Conservation (phyloP, 2,329 filamentous ascomycete genomes). For the Aspergillus pseudonomiae region DNA sequence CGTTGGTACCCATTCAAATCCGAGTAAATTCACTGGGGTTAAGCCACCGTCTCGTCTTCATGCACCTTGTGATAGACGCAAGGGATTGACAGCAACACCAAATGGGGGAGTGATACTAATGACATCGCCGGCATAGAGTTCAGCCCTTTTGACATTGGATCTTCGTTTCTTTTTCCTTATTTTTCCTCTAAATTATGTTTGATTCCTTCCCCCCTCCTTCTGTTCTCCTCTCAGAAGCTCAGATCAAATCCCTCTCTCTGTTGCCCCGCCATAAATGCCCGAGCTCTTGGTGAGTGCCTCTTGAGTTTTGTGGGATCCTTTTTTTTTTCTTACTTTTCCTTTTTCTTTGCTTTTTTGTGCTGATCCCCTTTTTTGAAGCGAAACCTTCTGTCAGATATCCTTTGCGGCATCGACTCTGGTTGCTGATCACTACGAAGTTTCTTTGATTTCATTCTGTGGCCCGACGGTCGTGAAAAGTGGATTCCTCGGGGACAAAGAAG, state of each 20-base stretch:
- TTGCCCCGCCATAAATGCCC: conserved; percentile 5
- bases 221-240: not conserved
- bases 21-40: not conserved
- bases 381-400: not conserved
- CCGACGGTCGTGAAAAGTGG: not conserved
- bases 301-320: not conserved
- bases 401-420: not conserved
- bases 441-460: not conserved
- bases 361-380: not conserved
- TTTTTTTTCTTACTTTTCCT: not conserved
- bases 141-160: not conserved
- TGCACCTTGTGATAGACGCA: not conserved
- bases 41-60: not conserved
- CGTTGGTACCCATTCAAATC: not conserved
- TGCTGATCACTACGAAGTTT: not conserved
- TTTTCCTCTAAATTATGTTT: not conserved
- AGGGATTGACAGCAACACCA: not conserved
- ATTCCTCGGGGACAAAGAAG: not conserved
- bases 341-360: not conserved
- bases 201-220: not conserved
- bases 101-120: not conserved
- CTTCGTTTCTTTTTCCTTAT: not conserved
- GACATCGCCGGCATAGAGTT: not conserved
- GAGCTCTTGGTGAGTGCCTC: not conserved
- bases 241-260: not conserved